phyloP scores from a whole-genome alignment of 208 protist species.

The Acanthamoeba polyphaga region DNA sequence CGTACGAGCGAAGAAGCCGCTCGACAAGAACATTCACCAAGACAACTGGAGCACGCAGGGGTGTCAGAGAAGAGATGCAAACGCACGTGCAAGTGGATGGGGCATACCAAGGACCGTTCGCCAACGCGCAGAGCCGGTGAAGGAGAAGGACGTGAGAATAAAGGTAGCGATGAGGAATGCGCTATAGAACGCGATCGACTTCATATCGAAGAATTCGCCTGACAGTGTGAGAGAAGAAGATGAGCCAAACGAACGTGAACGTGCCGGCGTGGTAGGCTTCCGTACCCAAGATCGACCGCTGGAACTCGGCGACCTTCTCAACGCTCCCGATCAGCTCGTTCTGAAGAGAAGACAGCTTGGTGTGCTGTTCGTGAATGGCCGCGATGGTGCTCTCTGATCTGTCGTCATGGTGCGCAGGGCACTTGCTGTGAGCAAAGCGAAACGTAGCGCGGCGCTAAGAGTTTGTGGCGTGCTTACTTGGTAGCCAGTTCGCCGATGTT shows the following conservation, averaged over 20 bases:
- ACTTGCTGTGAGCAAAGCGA: not conserved
- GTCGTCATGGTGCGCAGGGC: not conserved
- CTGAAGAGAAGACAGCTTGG: not conserved
- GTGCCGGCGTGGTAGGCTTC: not conserved
- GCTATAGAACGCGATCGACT: not conserved
- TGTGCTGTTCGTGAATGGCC: conserved; percentile 14
- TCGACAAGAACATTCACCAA: not conserved
- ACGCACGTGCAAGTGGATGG: not conserved
- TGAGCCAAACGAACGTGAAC: not conserved
- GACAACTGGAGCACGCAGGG: not conserved
- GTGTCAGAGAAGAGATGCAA: not conserved
- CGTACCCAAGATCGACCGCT: conserved; percentile 5
- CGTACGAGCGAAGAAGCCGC: not conserved
- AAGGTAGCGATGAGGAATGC: not conserved
- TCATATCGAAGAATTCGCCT: conserved; percentile 50
- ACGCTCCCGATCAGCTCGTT: conserved; percentile 22
- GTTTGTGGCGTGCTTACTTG: not conserved
- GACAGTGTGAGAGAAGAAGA: not conserved
- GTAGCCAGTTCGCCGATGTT: conserved; percentile 51
- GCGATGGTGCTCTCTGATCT: conserved; percentile 38
- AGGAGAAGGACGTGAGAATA: conserved; percentile 28
- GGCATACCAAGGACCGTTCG: not conserved
- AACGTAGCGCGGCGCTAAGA: not conserved
- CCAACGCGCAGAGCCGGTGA: not conserved
- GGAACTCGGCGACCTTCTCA: conserved; percentile 36